A percentile compares a stretch with the other conserved stretches of the same genome.
phyloP scores from a whole-genome alignment of 495 filamentous ascomycete genomes.

The Xylaria flabelliformis region DNA sequence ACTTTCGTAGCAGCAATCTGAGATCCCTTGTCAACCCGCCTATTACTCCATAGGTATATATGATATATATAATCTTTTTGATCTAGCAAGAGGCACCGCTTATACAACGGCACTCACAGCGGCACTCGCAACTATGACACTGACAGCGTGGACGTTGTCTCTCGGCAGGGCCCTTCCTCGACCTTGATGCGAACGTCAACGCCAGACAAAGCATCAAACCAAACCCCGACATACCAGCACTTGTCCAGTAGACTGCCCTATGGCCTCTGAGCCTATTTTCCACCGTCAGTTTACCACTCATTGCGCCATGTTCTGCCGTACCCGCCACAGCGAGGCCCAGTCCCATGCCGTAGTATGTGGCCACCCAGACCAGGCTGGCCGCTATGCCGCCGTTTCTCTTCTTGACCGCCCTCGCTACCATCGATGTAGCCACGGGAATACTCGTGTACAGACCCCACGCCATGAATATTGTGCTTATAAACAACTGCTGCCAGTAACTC shows the following conservation, averaged over 20 bases:
- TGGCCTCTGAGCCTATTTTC: slow-evolving; percentile 51
- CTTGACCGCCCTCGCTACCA: slow-evolving; percentile 60
- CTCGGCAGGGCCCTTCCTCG: neutral
- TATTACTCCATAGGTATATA: neutral
- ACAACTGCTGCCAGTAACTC: slow-evolving; percentile 64
- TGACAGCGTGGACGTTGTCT: neutral
- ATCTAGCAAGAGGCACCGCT: slow-evolving; percentile 13
- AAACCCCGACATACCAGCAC: slow-evolving; percentile 56
- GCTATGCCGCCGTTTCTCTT: slow-evolving; percentile 64
- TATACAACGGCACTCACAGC: neutral
- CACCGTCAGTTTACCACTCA: slow-evolving; percentile 51
- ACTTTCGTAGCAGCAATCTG: neutral
- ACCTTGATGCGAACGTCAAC: slow-evolving; percentile 18
- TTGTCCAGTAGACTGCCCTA: slow-evolving; percentile 62
- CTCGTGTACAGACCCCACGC: slow-evolving; percentile 66
- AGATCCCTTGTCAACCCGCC: neutral
- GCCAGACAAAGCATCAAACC: slow-evolving; percentile 48
- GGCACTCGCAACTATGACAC: slow-evolving; percentile 5
- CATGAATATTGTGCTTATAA: slow-evolving; percentile 59
- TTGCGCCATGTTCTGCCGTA: slow-evolving; percentile 62
- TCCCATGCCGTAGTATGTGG: slow-evolving; percentile 71
- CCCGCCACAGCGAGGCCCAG: slow-evolving; percentile 72
- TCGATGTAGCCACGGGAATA: slow-evolving; percentile 62
- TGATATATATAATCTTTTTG: neutral
- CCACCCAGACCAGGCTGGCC: slow-evolving; percentile 66